These are phyloP conservation scores for Gillenia trifoliata DNA, from an alignment of 306 rosid genomes.

Conservation along the genomic window DNA sequence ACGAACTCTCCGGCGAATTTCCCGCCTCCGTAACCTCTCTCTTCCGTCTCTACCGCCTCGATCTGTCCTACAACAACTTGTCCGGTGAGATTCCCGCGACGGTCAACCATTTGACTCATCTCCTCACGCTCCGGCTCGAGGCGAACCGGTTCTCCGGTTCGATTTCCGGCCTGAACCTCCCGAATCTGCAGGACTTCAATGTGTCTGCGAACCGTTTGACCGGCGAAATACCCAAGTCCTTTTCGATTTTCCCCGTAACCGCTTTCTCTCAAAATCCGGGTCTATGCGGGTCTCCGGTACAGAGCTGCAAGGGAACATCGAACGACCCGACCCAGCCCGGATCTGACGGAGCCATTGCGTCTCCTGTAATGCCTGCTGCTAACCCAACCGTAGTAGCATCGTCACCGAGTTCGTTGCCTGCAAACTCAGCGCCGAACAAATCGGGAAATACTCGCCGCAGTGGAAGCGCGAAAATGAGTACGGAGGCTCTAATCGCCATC, in stretches of 20 bases:
- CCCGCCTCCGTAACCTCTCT: conserved; percentile 44
- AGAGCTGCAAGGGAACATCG: conserved; percentile 26
- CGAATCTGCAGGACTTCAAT: conserved; percentile 55
- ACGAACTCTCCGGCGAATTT: conserved; percentile 54
- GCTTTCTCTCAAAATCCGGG: conserved; percentile 46
- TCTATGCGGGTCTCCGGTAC: conserved; percentile 63
- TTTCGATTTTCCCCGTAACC: conserved; percentile 51
- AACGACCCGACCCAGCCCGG: conserved; percentile 64
- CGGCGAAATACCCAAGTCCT: conserved; percentile 55
- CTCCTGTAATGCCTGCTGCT: conserved; percentile 42
- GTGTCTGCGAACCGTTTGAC: conserved; percentile 53
- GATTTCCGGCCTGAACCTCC: conserved; percentile 41
- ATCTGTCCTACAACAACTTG: conserved; percentile 61
- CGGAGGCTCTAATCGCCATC: conserved; percentile 50
- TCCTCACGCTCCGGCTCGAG: conserved; percentile 67
- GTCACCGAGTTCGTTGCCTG: conserved; percentile 62
- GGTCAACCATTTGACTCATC: conserved; percentile 43
- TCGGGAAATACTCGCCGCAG: conserved; percentile 14
- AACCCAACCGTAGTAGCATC: conserved; percentile 48
- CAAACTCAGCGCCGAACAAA: conserved; percentile 7
- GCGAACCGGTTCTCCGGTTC: conserved; percentile 46
- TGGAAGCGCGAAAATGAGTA: conserved; percentile 33
- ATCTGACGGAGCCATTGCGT: conserved; percentile 65
- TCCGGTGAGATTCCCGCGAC: conserved; percentile 55
- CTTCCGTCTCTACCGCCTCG: conserved; percentile 68